Base-by-base conservation (phyloP, 2,329 filamentous ascomycete species). In the Colletotrichum cereale region DNA sequence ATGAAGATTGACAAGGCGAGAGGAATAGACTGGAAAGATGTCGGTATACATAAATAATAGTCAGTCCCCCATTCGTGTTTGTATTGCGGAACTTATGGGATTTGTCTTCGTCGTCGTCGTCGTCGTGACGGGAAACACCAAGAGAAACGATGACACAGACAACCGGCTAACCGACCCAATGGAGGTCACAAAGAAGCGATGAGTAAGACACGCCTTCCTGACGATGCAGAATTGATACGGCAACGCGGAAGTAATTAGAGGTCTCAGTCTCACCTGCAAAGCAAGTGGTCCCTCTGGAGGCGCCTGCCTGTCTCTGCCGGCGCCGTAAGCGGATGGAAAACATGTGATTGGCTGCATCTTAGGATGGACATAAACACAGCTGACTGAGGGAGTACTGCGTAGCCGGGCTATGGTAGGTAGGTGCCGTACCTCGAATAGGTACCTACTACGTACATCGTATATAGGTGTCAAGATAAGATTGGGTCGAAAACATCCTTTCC, bases 341-440 rank as follows among this genome's bases (percentile, higher is more conserved):
- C 52, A 69, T 69, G 58, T 72, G 66, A 70, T 70, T 72, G 69
- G 65, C 16, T 34, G 26, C 31, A 38, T 29, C 16, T 42, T n/a
- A 11, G 40, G 14, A 40, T 26, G 18, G 31, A 50, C 18, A 24
- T 24, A 21, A 26, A 24, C 34, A 40, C 40, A 12, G 40, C 29
- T 29, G 52, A 44, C 36, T 31, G 47, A 71, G 63, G 56, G 29
- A 55, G 67, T 48, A 66, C n/a, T n/a, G n/a, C n/a, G n/a, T n/a
- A n/a, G n/a, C n/a, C n/a, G n/a, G n/a, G n/a, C n/a, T n/a, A n/a
- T n/a, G n/a, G n/a, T n/a, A n/a, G n/a, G n/a, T n/a, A n/a, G n/a
- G n/a, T n/a, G n/a, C n/a, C n/a, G 60, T 26, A 24, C 14, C 12
- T 52, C n/a, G 42, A 18, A 44, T 44, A 44, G 12, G 8, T 44